phyloP scores from a whole-genome alignment of 1,284 basidiomycete genomes.

The Rhodofomes roseus region DNA sequence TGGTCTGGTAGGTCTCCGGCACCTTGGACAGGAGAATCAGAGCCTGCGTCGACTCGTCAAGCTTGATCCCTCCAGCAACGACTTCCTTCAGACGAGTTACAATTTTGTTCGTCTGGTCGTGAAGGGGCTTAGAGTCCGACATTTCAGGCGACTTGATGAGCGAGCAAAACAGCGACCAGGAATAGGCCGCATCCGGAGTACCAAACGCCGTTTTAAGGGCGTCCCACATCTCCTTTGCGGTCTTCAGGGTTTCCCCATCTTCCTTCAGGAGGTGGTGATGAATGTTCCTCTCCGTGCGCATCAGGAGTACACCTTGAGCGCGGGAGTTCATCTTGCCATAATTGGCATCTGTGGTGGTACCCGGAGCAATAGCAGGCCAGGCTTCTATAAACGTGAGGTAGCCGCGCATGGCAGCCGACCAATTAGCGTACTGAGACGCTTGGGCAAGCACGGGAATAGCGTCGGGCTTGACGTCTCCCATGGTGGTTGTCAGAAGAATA shows the following conservation, averaged over 20 bases:
- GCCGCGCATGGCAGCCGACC: not conserved
- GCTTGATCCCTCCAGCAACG: not conserved
- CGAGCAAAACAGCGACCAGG: not conserved
- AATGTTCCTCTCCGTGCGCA: not conserved
- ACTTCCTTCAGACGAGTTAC: not conserved
- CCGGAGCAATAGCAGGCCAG: not conserved
- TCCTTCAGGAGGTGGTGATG: not conserved
- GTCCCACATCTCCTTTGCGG: not conserved
- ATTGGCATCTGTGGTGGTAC: not conserved
- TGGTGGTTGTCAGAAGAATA: not conserved
- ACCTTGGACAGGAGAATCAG: not conserved
- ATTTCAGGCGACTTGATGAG: not conserved
- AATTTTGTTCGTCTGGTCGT: not conserved
- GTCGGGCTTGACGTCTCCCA: not conserved
- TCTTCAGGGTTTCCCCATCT: not conserved
- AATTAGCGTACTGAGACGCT: not conserved
- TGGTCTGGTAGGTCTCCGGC: not conserved
- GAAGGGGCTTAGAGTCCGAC: not conserved
- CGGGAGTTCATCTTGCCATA: not conserved
- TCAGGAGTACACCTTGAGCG: not conserved
- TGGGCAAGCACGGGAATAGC: not conserved
- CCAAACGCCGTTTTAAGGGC: not conserved
- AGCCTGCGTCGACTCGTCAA: not conserved
- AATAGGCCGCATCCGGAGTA: not conserved
- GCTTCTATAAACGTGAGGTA: not conserved